phyloP scores from a whole-genome alignment of 148 eudicot genomes.

The Drosera capensis region DNA sequence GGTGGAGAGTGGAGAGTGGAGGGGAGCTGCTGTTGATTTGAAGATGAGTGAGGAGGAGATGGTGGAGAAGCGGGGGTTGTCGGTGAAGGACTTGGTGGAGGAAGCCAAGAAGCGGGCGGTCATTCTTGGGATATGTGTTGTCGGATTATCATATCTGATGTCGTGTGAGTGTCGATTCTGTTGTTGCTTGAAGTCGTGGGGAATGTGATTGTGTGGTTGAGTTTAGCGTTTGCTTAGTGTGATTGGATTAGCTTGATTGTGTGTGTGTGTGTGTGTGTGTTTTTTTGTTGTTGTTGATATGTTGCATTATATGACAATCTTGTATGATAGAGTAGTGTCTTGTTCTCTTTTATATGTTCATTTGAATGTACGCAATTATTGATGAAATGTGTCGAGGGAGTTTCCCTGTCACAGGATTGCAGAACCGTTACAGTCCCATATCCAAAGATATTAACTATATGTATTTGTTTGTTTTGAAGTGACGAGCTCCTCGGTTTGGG shows the following conservation, averaged over 20 bases:
- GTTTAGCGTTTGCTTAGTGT: neutral
- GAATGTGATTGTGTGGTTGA: neutral
- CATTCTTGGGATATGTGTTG: slow-evolving; percentile 43
- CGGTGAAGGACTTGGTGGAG: slow-evolving; percentile 52
- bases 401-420: neutral
- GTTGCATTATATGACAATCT: too few species aligned
- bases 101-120: slow-evolving; percentile 83
- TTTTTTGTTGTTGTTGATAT: too few species aligned
- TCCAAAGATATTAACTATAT: slow-evolving; percentile 4
- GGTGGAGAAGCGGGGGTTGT: slow-evolving; percentile 33
- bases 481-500: slow-evolving; percentile 91
- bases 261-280: too few species aligned
- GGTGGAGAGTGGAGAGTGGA: too few species aligned
- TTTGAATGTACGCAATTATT: too few species aligned
- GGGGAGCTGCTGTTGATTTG: slow-evolving; percentile 1
- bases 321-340: too few species aligned
- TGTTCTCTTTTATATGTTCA: too few species aligned
- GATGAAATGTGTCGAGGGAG: neutral
- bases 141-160: slow-evolving; percentile 82
- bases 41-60: slow-evolving; percentile 31
- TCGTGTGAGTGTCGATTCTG: slow-evolving; percentile 42
- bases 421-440: neutral
- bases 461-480: slow-evolving; percentile 26
- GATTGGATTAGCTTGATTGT: too few species aligned
- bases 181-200: neutral